Evolutionary conservation across 176 grass and related monocot genomes (phyloP), one percentile per base, ranked within the genome.

Genomic region (Eragrostis nindensis): DNA sequence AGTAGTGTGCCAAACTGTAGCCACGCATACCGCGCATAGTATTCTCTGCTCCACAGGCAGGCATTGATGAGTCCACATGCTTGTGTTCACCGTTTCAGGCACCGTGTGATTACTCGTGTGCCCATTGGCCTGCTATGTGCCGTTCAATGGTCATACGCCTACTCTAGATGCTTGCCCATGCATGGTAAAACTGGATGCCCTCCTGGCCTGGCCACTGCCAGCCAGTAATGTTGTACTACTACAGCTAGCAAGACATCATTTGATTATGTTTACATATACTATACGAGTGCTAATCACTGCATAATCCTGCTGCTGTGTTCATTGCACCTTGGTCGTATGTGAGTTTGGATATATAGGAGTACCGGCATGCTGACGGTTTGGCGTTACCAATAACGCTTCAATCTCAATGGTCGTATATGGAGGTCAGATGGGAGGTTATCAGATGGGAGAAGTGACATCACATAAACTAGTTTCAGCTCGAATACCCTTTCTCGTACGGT

Each of bases 11-110:
- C 9, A n/a, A 59, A 62, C 55, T 52, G 42, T 52, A 29, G 24
- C 5, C 57, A 12, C 49, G 19, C 61, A 42, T 54, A 22, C 6
- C 5, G 7, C 36, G 16, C 30, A 57, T 56, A 5, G 2, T 65
- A 49, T 49, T 70, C 65, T 19, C 40, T 39, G 45, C 46, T 43
- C 54, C 50, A 62, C 8, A 56, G 55, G n/a, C n/a, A n/a, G n/a
- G 73, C 86, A 78, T 78, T 83, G 48, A 73, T 68, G 73, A 30
- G 8, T 62, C 62, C 85, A 87, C 78, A 76, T 81, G 78, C 30
- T 29, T 18, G 56, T 29, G 6, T 13, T 70, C 53, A 22, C 32
- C 17, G 43, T 62, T 39, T 40, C 67, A 47, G 9, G 10, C 19
- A 22, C 26, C 0, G 32, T 64, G 39, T 14, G n/a, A 19, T 52